Evolutionary conservation across 768 basidiomycete species (phyloP).

Genomic region (Amanita rimosa): DNA sequence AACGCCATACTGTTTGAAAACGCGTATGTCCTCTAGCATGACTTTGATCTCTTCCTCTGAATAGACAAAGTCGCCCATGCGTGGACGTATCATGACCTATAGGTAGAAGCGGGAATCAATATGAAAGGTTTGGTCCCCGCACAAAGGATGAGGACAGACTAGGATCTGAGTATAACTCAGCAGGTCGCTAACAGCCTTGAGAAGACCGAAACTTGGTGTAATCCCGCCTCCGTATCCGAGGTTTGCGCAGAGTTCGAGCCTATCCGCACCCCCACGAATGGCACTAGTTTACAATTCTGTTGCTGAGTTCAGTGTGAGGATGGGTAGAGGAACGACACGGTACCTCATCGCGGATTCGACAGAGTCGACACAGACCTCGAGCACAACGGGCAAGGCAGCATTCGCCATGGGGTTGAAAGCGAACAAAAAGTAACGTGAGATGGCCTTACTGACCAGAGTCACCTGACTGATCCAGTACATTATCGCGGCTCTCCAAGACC

Average conservation of each 20-base stretch:
- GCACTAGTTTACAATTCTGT: slow-evolving; percentile 35
- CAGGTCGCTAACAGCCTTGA: slow-evolving; percentile 41
- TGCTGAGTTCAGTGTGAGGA: slow-evolving; percentile 7
- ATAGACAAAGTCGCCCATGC: slow-evolving; percentile 73
- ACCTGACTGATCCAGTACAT: neutral
- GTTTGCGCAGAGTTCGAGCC: slow-evolving; percentile 69
- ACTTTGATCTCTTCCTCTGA: slow-evolving; percentile 51
- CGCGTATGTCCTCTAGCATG: slow-evolving; percentile 63
- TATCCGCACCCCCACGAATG: slow-evolving; percentile 56
- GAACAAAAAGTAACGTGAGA: no score
- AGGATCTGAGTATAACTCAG: slow-evolving; percentile 50
- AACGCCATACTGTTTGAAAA: slow-evolving; percentile 46
- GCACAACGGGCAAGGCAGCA: slow-evolving; percentile 11
- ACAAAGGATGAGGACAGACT: slow-evolving; percentile 27
- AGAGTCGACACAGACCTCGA: slow-evolving; percentile 74
- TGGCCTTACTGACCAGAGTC: no score
- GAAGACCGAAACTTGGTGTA: slow-evolving; percentile 70
- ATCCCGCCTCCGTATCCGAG: slow-evolving; percentile 68
- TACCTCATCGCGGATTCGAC: slow-evolving; percentile 60
- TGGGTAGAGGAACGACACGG: slow-evolving; percentile 14
- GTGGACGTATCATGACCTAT: slow-evolving; percentile 73
- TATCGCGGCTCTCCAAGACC: neutral
- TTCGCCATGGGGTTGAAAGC: slow-evolving; percentile 1
- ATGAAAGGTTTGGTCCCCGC: neutral
- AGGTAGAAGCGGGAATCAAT: neutral